These are phyloP conservation scores for Phlyctochytrium arcticum DNA, from an alignment of 192 early-diverging fungal species.

Conservation along the genomic window DNA sequence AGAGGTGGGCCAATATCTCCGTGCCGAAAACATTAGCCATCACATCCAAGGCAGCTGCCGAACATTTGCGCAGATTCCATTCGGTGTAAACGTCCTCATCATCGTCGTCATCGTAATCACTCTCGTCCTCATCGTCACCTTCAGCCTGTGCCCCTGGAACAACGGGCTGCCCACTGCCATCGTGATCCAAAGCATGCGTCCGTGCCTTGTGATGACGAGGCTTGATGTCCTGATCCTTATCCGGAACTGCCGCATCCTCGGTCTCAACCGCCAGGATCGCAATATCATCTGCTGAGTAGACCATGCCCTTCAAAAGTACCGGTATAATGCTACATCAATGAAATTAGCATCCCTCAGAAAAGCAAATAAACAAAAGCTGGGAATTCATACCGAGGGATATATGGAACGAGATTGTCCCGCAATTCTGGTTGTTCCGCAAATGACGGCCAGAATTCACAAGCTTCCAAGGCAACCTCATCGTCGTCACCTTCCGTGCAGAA, in stretches of 20 bases:
- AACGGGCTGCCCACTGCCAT: conserved; percentile 39
- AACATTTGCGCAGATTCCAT: conserved; percentile 99
- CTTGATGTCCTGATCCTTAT: conserved; percentile 89
- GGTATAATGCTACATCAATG: conserved; percentile 78
- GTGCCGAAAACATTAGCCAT: conserved; percentile 84
- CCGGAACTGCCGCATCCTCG: conserved; percentile 82
- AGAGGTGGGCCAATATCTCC: conserved; percentile 75
- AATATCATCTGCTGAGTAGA: conserved; percentile 92
- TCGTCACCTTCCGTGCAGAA: conserved; percentile 80
- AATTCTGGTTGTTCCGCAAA: conserved; percentile 91
- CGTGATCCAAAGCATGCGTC: conserved; percentile 65
- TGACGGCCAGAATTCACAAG: conserved; percentile 97
- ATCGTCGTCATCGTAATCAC: conserved; percentile 81
- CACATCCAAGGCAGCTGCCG: conserved; percentile 93
- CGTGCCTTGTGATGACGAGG: conserved; percentile 87
- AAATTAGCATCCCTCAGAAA: conserved; percentile 63
- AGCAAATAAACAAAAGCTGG: too few relatives aligned
- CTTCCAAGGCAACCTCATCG: conserved; percentile 88
- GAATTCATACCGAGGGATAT: conserved; percentile 24
- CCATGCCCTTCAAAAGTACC: conserved; percentile 91
- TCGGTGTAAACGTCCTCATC: conserved; percentile 85
- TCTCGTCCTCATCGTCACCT: conserved; percentile 57
- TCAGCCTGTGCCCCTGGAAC: conserved; percentile 16
- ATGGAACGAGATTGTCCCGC: conserved; percentile 51
- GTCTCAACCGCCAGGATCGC: conserved; percentile 61